Conservation (phyloP, 2,329 filamentous ascomycete genomes). For the Cadophora luteo-olivacea region DNA sequence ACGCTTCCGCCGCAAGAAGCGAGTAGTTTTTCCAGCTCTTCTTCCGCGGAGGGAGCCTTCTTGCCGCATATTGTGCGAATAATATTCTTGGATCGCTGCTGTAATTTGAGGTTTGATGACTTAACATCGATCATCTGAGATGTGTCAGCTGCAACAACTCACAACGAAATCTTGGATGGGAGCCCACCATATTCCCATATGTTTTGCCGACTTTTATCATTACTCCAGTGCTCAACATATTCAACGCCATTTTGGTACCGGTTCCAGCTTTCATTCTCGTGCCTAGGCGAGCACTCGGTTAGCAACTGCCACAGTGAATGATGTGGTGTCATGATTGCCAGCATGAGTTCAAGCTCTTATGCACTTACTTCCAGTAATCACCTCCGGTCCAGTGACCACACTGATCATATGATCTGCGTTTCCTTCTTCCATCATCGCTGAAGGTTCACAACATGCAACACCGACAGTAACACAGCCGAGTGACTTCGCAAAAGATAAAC, state of each 20-base stretch:
- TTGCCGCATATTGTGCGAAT: not conserved
- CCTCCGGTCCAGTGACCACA: not conserved
- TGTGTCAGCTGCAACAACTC: constrained; percentile 11
- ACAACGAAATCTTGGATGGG: not conserved
- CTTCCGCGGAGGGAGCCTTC: not conserved
- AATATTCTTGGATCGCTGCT: constrained; percentile 14
- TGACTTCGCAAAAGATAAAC: constrained; percentile 46
- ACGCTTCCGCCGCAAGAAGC: constrained; percentile 7
- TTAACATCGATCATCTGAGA: constrained; percentile 16
- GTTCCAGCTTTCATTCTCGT: constrained; percentile 54
- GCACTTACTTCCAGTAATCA: constrained; percentile 49
- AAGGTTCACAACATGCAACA: not conserved
- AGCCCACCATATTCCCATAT: constrained; percentile 49
- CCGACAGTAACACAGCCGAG: constrained; percentile 40
- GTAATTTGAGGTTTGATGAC: constrained; percentile 3
- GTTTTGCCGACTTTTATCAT: constrained; percentile 52
- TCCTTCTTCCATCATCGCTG: not conserved
- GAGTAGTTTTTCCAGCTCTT: not conserved
- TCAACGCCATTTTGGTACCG: constrained; percentile 52
- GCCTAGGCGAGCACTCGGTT: not conserved
- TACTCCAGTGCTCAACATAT: constrained; percentile 52
- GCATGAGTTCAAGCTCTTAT: not conserved
- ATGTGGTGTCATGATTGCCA: not conserved
- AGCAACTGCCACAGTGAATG: not conserved
- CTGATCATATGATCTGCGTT: constrained; percentile 1